phyloP scores from a whole-genome alignment of 164 flowering plant species.

The Vitis rupestris region DNA sequence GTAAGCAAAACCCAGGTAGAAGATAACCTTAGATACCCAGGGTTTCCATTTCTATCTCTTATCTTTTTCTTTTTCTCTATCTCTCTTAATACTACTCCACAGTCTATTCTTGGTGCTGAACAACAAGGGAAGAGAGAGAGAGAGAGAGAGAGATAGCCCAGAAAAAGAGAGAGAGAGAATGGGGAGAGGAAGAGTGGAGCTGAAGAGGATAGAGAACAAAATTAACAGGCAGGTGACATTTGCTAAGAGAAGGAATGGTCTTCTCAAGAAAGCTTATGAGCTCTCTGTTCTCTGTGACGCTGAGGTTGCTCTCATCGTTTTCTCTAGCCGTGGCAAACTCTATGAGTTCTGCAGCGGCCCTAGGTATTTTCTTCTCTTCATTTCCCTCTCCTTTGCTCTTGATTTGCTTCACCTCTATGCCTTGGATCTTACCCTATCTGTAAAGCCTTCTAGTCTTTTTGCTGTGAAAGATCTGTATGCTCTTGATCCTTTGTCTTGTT shows the following conservation, averaged over 20 bases:
- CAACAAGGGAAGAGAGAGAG: constrained; percentile 12
- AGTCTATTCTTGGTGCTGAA: neutral
- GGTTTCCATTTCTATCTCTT: neutral
- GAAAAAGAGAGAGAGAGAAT: constrained; percentile 21
- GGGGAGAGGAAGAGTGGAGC: constrained; percentile 45
- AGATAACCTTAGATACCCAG: neutral
- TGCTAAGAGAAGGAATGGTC: constrained; percentile 45
- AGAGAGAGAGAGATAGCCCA: constrained; percentile 24
- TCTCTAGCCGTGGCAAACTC: constrained; percentile 43
- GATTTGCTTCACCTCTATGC: neutral
- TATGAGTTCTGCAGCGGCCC: constrained; percentile 40
- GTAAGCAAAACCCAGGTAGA: constrained; percentile 1
- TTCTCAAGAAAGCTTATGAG: constrained; percentile 39
- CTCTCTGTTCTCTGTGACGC: constrained; percentile 42
- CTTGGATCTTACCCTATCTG: neutral
- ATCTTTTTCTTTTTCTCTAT: neutral
- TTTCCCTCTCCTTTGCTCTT: neutral
- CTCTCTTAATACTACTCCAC: neutral
- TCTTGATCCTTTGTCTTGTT: too few species aligned
- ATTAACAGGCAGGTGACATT: constrained; percentile 42
- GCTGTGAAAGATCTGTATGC: too few species aligned
- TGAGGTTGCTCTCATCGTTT: constrained; percentile 40
- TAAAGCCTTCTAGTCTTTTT: too few species aligned
- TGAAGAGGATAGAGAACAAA: constrained; percentile 47
- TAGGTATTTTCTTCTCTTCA: constrained; percentile 15